phyloP scores from a whole-genome alignment of 306 rosid species.

The Quercus rubra region DNA sequence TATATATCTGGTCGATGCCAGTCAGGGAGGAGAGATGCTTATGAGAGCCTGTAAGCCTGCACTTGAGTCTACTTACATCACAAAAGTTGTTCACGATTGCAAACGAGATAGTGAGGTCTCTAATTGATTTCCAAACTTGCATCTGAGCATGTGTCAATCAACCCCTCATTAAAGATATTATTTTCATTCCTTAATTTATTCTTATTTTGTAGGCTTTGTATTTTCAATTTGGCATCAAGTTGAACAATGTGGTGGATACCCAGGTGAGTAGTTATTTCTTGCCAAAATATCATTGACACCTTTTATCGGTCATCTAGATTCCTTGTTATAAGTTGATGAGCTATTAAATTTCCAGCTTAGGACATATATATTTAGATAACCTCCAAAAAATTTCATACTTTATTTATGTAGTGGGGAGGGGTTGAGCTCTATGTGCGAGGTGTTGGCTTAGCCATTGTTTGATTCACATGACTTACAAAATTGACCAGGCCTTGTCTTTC shows the following conservation, averaged over 20 bases:
- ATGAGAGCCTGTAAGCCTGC: slow-evolving; percentile 95
- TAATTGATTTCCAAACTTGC: slow-evolving; percentile 24
- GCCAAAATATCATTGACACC: neutral
- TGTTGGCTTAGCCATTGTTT: neutral
- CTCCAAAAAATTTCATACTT: too few relatives aligned
- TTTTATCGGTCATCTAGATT: neutral
- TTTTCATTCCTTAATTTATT: slow-evolving; percentile 14
- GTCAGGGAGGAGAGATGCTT: slow-evolving; percentile 77
- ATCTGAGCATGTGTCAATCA: slow-evolving; percentile 5
- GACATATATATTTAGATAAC: too few relatives aligned
- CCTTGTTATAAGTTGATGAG: neutral
- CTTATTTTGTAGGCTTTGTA: slow-evolving; percentile 70
- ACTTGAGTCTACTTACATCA: slow-evolving; percentile 83
- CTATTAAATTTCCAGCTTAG: neutral
- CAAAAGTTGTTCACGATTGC: slow-evolving; percentile 99
- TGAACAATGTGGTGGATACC: slow-evolving; percentile 96
- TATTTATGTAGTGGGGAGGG: too few relatives aligned
- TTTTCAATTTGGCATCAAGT: slow-evolving; percentile 96
- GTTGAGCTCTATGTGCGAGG: neutral
- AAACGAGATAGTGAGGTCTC: slow-evolving; percentile 97
- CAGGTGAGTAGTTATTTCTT: slow-evolving; percentile 58
- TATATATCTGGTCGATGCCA: slow-evolving; percentile 90
- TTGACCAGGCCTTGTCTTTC: neutral
- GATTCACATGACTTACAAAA: neutral
- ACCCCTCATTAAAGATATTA: neutral